Base-by-base conservation (phyloP, 768 basidiomycete species). In the Kwoniella bestiolae region DNA sequence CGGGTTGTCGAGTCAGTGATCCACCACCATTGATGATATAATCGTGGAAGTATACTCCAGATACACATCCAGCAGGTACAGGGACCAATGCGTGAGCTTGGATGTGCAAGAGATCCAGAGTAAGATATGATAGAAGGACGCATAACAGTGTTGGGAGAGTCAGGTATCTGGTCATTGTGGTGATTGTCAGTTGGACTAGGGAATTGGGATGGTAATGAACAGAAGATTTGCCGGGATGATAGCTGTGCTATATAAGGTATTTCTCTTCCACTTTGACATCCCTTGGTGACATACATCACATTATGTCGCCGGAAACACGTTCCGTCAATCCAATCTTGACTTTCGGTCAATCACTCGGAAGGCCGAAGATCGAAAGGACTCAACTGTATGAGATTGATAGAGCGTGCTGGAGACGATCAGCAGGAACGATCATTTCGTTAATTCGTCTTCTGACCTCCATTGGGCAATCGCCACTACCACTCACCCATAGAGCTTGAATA, bases 21-120 rank as follows among this genome's bases (percentile, higher is more conserved):
- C 59, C 59, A 25, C 25, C 47, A 5, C 46, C 28, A 16, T 32
- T 49, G 32, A 44, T n/a, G 29, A 60, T 50, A 34, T 60, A 31
- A 34, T 60, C 47, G 46, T 60, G 59, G 47, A 60, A 60, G 47
- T 32, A 60, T 34, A 46, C 45, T 18, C 59, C 59, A 6, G 46
- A 32, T 7, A 60, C 47, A 47, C 59, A 60, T 11, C 59, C 59
- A 28, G 47, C 34, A 1, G 59, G 47, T 16, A 60, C 45, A 9
- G 47, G 46, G 6, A 49, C 25, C 14, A 47, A 21, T 8, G 59
- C 59, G 29, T 28, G 26, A 29, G 44, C 25, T 25, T 26, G 56
- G 26, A 46, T 32, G 12, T 21, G 26, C 25, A 51, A 51, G 50
- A 51, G 26, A 51, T 28, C 26, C 16, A 51, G 29, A 5, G 23